Percentiles rank a stretch among this genome's conserved stretches.
These are phyloP conservation scores for Leptographium galeiforme DNA, from an alignment of 2,329 filamentous ascomycete genomes.

Conservation along the genomic window DNA sequence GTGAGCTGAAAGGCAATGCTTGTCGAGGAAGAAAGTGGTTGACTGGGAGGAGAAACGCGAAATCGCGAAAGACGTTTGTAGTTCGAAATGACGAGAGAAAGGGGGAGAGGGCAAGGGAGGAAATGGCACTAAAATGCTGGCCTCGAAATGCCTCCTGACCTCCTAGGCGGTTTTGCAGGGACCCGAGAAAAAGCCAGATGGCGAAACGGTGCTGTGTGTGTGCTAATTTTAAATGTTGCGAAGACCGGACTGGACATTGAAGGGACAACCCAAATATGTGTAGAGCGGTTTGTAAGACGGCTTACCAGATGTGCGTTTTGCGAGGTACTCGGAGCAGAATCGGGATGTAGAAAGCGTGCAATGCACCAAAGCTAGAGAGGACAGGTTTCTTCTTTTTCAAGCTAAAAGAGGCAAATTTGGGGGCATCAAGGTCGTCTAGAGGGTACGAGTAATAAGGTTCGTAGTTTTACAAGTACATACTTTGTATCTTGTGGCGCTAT, in stretches of 20 bases:
- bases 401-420: not conserved
- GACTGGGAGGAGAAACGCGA: not conserved
- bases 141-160: not conserved
- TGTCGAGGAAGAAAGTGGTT: not conserved
- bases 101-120: not conserved
- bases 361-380: not conserved
- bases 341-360: not conserved
- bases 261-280: not conserved
- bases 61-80: not conserved
- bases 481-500: not conserved
- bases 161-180: not conserved
- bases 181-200: not conserved
- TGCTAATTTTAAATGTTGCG: not conserved
- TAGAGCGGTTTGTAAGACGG: not conserved
- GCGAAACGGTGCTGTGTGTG: not conserved
- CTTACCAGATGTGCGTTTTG: not conserved
- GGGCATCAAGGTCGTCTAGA: not conserved
- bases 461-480: too few relatives aligned
- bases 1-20: not conserved
- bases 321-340: not conserved
- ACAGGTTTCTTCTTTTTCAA: constrained; percentile 1
- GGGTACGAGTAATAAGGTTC: too few relatives aligned
- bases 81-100: not conserved
- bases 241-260: not conserved
- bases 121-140: constrained; percentile 1